Evolutionary conservation across 306 rosid genomes (phyloP).

Genomic region (Fragaria vesca): DNA sequence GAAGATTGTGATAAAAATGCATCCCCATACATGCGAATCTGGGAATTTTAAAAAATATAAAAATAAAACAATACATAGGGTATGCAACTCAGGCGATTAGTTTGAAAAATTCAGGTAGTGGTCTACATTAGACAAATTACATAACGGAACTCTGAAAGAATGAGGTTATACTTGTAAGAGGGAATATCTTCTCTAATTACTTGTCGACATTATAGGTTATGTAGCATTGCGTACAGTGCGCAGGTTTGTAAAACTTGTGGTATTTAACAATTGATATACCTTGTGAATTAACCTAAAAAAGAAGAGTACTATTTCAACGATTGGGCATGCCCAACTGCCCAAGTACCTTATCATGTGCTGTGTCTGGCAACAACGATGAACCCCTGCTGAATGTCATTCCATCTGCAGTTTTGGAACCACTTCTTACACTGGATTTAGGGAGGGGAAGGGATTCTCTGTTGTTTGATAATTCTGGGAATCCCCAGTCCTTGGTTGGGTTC

Average conservation of each 20-base stretch:
- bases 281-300: not conserved
- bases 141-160: no score
- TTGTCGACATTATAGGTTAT: no score
- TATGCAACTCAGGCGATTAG: no score
- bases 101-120: no score
- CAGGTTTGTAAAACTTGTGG: no score
- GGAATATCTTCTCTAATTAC: no score
- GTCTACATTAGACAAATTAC: no score
- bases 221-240: not conserved
- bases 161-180: no score
- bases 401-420: conserved; percentile 32
- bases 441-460: conserved; percentile 19
- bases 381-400: conserved; percentile 30
- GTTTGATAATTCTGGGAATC: conserved; percentile 59
- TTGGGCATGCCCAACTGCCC: not conserved
- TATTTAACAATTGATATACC: not conserved
- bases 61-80: no score
- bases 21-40: not conserved
- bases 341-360: conserved; percentile 46
- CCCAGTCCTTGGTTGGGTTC: conserved; percentile 86
- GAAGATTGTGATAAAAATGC: conserved; percentile 6
- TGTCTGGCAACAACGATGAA: conserved; percentile 27
- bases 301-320: not conserved
- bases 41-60: no score
- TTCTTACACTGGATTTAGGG: conserved; percentile 29